These are phyloP conservation scores for Scedosporium dehoogii DNA, from an alignment of 2,329 filamentous ascomycete species.

Conservation along the genomic window DNA sequence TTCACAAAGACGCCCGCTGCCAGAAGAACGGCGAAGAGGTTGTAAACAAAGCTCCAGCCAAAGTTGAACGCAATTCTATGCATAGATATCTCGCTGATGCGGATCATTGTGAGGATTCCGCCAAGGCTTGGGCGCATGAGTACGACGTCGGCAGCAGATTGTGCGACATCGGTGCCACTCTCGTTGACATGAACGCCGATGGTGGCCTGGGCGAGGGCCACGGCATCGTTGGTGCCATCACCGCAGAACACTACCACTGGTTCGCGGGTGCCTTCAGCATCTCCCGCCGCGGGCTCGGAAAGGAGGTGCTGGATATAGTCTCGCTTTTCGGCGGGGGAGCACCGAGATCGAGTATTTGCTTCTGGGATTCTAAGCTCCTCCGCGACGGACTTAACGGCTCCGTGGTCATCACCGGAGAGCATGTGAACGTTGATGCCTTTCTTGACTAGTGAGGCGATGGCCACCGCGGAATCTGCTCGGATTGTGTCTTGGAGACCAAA, in stretches of 20 bases:
- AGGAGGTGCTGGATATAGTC: slow-evolving; percentile 30
- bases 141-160: slow-evolving; percentile 58
- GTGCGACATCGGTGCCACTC: slow-evolving; percentile 50
- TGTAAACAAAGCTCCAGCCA: slow-evolving; percentile 60
- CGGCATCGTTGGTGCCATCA: slow-evolving; percentile 72
- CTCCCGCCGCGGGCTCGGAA: background rate
- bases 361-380: slow-evolving; percentile 27
- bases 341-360: slow-evolving; percentile 28
- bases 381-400: slow-evolving; percentile 33
- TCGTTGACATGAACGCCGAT: slow-evolving; percentile 61
- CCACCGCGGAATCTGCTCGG: slow-evolving; percentile 28
- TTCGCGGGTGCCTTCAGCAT: background rate
- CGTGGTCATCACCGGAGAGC: slow-evolving; percentile 43
- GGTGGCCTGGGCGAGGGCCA: slow-evolving; percentile 59
- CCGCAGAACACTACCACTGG: slow-evolving; percentile 55
- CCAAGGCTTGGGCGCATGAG: slow-evolving; percentile 45
- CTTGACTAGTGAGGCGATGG: slow-evolving; percentile 24
- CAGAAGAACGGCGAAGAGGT: slow-evolving; percentile 56
- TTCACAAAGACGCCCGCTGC: slow-evolving; percentile 55
- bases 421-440: slow-evolving; percentile 34
- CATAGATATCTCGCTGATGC: slow-evolving; percentile 35
- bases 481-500: slow-evolving; percentile 37
- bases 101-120: slow-evolving; percentile 48
- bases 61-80: slow-evolving; percentile 58
- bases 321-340: slow-evolving; percentile 35